These are phyloP conservation scores for Diaporthe caulivora DNA, from an alignment of 2,329 filamentous ascomycete species.

Conservation along the genomic window DNA sequence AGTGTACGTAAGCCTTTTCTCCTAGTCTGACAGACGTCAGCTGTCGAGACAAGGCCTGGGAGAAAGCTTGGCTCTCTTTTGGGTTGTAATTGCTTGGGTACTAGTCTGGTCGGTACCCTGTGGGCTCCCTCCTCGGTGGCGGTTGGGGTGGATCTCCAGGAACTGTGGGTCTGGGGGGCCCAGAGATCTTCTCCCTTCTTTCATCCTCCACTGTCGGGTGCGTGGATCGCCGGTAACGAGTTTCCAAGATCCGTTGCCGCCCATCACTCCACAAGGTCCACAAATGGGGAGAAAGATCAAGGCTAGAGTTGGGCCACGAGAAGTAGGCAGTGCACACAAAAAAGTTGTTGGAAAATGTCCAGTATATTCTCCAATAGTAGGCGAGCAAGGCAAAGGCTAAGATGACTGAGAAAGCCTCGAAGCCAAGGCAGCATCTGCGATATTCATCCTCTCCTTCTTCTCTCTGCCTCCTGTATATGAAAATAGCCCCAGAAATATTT, in stretches of 20 bases:
- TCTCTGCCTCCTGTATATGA: slow-evolving; percentile 2
- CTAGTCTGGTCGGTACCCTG: no score
- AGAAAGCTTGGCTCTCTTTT: not conserved
- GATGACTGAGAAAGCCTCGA: not conserved
- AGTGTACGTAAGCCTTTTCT: no score
- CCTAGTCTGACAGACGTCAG: slow-evolving; percentile 25
- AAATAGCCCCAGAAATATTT: not conserved
- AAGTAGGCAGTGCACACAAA: no score
- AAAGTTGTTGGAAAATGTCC: slow-evolving; percentile 14
- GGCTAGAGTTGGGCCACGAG: not conserved
- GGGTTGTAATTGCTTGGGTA: not conserved
- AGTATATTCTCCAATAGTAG: slow-evolving; percentile 23
- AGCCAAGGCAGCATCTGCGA: not conserved
- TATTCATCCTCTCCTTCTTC: not conserved
- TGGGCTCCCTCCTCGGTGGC: not conserved
- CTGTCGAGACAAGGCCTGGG: not conserved
- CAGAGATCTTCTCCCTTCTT: not conserved
- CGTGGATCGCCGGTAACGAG: not conserved
- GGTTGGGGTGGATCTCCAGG: not conserved
- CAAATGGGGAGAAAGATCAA: not conserved
- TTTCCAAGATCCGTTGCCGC: not conserved
- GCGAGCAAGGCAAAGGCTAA: not conserved
- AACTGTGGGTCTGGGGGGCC: not conserved
- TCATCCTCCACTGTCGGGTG: not conserved
- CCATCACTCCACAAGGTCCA: no score